These are phyloP conservation scores for Claviceps purpurea DNA, from an alignment of 2,329 filamentous ascomycete genomes.

Conservation along the genomic window DNA sequence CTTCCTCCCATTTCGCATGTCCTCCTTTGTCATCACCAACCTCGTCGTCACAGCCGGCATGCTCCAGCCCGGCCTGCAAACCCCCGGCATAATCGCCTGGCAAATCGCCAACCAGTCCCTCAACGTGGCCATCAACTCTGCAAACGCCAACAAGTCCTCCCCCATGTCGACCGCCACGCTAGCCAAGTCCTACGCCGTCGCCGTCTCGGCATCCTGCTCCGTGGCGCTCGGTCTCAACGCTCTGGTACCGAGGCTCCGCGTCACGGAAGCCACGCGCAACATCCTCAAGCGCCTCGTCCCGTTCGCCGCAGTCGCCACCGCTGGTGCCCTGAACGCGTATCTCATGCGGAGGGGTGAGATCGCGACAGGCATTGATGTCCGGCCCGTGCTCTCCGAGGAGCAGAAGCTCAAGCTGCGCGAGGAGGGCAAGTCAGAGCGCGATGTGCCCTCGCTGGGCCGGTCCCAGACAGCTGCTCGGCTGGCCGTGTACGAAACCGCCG, in stretches of 20 bases:
- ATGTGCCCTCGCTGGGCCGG: conserved; percentile 65
- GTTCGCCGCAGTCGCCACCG: conserved; percentile 87
- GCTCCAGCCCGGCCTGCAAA: conserved; percentile 80
- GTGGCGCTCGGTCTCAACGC: conserved; percentile 88
- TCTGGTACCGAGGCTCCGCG: conserved; percentile 70
- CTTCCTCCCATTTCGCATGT: conserved; percentile 94
- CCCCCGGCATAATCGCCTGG: conserved; percentile 78
- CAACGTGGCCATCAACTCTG: conserved; percentile 94
- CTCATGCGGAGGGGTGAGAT: conserved; percentile 98
- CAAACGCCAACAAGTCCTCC: conserved; percentile 96
- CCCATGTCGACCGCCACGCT: conserved; percentile 71
- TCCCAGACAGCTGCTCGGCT: conserved; percentile 77
- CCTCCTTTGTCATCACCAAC: conserved; percentile 85
- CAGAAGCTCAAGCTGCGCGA: conserved; percentile 46
- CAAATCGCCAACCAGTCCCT: conserved; percentile 94
- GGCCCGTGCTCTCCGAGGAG: conserved; percentile 59
- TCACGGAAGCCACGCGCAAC: conserved; percentile 61
- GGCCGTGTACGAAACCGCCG: conserved; percentile 84
- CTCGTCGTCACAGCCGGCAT: conserved; percentile 91
- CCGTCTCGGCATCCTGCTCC: conserved; percentile 83
- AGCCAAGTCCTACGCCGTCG: conserved; percentile 78
- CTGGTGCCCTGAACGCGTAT: conserved; percentile 87
- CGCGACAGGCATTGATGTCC: conserved; percentile 81
- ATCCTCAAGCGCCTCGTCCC: conserved; percentile 81
- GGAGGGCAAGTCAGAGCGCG: conserved; percentile 49